A percentile compares a stretch with the other conserved stretches of the same genome.
These are phyloP conservation scores for Xylaria cubensis DNA, from an alignment of 495 filamentous ascomycete genomes.

Conservation along the genomic window DNA sequence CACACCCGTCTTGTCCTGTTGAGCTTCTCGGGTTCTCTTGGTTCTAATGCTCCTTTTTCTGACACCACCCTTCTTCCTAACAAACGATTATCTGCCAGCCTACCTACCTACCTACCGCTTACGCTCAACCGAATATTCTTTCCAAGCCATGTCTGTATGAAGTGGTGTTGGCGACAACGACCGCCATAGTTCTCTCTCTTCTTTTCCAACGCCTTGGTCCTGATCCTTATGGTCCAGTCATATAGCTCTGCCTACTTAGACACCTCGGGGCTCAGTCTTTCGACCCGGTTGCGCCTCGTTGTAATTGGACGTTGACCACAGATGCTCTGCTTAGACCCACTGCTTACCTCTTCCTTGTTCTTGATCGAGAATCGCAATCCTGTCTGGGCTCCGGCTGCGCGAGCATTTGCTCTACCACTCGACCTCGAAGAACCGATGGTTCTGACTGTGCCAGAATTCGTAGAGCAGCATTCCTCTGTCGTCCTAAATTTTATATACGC, in stretches of 20 bases:
- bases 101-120: conserved; percentile 1
- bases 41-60: conserved; percentile 27
- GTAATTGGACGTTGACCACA: conserved; percentile 37
- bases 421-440: conserved; percentile 7
- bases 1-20: conserved; percentile 24
- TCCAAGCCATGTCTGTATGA: conserved; percentile 24
- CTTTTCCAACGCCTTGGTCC: conserved; percentile 6
- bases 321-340: conserved; percentile 34
- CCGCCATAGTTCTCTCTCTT: conserved; percentile 14
- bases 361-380: neutral
- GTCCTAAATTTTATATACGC: neutral
- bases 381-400: neutral
- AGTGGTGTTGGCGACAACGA: conserved; percentile 24
- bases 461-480: neutral
- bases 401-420: conserved; percentile 1
- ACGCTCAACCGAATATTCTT: conserved; percentile 9
- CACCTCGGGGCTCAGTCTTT: conserved; percentile 21
- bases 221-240: conserved; percentile 7
- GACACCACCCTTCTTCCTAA: conserved; percentile 25
- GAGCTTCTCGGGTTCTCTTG: conserved; percentile 28
- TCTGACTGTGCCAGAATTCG: conserved; percentile 2
- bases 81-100: conserved; percentile 14
- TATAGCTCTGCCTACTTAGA: neutral
- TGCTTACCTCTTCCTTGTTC: conserved; percentile 11
- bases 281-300: conserved; percentile 37